These are phyloP conservation scores for Brassica cretica DNA, from an alignment of 345 rosid genomes.

Conservation along the genomic window DNA sequence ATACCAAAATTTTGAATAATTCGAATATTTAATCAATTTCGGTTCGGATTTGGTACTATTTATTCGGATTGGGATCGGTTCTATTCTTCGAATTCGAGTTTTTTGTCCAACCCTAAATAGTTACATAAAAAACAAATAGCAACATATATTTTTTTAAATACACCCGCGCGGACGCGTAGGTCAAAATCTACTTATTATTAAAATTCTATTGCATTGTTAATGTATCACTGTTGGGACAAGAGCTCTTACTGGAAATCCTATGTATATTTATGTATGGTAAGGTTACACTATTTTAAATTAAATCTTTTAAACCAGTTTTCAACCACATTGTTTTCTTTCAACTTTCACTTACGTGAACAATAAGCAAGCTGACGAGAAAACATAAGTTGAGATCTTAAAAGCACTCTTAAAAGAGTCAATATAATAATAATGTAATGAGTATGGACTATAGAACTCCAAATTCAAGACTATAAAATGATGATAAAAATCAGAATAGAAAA, in stretches of 20 bases:
- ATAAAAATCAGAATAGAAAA: conserved; percentile 1
- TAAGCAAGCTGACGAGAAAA: conserved; percentile 19
- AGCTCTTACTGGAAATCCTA: background rate
- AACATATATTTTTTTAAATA: too few species aligned
- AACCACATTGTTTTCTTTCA: background rate
- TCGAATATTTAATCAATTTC: too few species aligned
- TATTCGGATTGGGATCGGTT: too few species aligned
- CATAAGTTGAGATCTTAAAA: background rate
- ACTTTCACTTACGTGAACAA: conserved; percentile 18
- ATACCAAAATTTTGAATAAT: too few species aligned
- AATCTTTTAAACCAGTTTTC: background rate
- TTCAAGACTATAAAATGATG: background rate
- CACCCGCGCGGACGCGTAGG: too few species aligned
- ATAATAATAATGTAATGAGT: background rate
- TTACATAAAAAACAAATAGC: too few species aligned
- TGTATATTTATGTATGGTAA: background rate
- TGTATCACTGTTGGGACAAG: background rate
- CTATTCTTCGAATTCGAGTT: too few species aligned
- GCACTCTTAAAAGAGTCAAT: background rate
- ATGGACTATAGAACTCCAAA: background rate
- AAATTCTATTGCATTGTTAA: too few species aligned
- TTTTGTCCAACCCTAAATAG: too few species aligned
- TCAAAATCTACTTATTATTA: too few species aligned
- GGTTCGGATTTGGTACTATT: too few species aligned
- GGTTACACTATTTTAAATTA: background rate